Evolutionary conservation across 2,329 filamentous ascomycete genomes (phyloP), one percentile per base, ranked within the genome.

Genomic region (Byssoonygena ceratinophila): DNA sequence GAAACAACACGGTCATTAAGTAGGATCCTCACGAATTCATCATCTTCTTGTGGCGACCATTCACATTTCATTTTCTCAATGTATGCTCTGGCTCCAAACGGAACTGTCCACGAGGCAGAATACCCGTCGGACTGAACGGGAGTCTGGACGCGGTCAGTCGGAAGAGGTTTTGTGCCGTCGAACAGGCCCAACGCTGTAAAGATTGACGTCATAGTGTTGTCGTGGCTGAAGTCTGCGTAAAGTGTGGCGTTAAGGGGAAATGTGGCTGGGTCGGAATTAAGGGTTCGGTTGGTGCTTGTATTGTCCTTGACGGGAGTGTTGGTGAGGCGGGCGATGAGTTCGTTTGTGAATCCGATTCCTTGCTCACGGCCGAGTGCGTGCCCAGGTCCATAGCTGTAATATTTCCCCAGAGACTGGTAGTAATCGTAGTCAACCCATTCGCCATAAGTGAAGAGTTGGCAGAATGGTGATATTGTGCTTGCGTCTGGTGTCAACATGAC

Each of bases 201-300:
- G 5, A 94, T 80, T 6, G 78, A 77, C 27, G 79, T 80, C 81
- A 96, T 88, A 63, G 85, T 82, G 66, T 94, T 95, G 68, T 96
- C 90, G 68, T 96, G 90, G 57, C 83, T 87, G 64, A 96, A 95
- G 68, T 96, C 90, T 0, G 87, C 89, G 63, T 94, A 96, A 1
- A 95, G 70, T 9, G 70, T 71, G 40, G 72, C 68, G 56, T 77
- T 75, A 0, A 94, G 71, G 0, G 90, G 89, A 62, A 95, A 96
- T 0, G 85, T 90, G 5, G 68, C 64, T 0, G 77, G 70, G 54
- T 81, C 74, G 4, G 71, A 71, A 64, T 94, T 86, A 0, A 95
- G 76, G 0, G 89, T 94, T 32, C 71, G 73, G 67, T 96, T 95
- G 4, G 83, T 87, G 51, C 75, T 81, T 0, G 88, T 94, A 54